Evolutionary conservation across 306 rosid genomes (phyloP), one percentile per base, ranked within the genome.

Genomic region (Quercus mongolica): DNA sequence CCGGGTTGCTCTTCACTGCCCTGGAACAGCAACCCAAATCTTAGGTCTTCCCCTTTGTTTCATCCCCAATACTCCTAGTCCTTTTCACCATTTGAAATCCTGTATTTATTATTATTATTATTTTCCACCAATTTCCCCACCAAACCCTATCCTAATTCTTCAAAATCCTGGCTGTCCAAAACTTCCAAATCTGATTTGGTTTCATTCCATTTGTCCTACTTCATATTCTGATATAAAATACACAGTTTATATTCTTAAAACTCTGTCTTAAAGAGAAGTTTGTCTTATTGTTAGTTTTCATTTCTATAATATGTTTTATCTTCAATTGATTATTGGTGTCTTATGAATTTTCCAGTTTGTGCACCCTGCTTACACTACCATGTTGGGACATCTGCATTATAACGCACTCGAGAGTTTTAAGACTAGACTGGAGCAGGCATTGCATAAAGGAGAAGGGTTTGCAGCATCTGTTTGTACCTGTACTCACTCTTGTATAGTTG

Each of bases 401-500:
- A 80, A 75, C 76, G 88, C 90, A 46, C 78, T 88, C 17, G 89
- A 89, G 6, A 78, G 74, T 83, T 94, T 92, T 58, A 90, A 94
- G 90, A 65, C 68, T 62, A 79, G 86, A 74, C 83, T 94, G 74
- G 94, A 90, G 54, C 87, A 80, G 63, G 84, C 97, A n/a, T 82
- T 92, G 76, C 88, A 80, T 17, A 83, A 82, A 23, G 97, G 97
- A 83, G 97, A 89, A 89, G 92, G 90, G 63, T 94, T 91, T 68
- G 90, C 97, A 73, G 83, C 90, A 61, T 70, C 94, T 44, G 91
- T 84, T 75, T 82, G 74, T 70, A 82, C 11, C 17, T 88, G 76
- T 76, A 72, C 84, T 14, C 80, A 82, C 30, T 80, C 88, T 74
- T 83, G 84, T 74, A 67, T 90, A 86, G 85, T 75, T 7, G 87